Evolutionary conservation across 2,329 filamentous ascomycete genomes (phyloP), one percentile per base, ranked within the genome.

Genomic region (Thermoascus crustaceus): DNA sequence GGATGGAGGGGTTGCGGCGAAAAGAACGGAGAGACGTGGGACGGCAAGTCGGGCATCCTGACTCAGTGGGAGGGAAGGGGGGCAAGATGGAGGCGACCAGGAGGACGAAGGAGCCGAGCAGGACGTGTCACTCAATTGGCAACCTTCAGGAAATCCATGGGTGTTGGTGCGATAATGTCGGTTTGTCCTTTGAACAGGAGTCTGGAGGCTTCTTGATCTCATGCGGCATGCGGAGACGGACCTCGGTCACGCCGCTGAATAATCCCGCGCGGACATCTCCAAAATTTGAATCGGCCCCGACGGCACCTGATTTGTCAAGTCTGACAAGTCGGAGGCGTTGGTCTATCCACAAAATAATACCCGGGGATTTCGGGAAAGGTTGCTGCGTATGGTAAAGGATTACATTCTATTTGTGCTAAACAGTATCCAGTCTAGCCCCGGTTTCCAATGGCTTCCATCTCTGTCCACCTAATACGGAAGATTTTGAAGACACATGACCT

Each of bases 11-110:
- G 48, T 39, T 58, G 58, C 40, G 67, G 61, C 37, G 67, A 54
- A 36, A 74, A 60, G 42, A 62, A 60, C 16, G 70, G 68, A 26
- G 71, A 72, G 37, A 68, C 62, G 50, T 73, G 71, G 24, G 71
- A 67, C n/a, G 74, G 72, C 40, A 75, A 62, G 38, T 73, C 66
- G 30, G 68, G 61, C 72, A 76, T 75, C 44, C 48, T 53, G 48
- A n/a, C n/a, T n/a, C n/a, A n/a, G n/a, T 43, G 41, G 33, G 42
- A 38, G 16, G 39, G 30, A 19, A 29, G 41, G 39, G 35, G 23
- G 42, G 19, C 18, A 20, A 9, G 9, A 31, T 6, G 7, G 13
- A 35, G 40, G 36, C 35, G 31, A 38, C 23, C 14, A 18, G 19
- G 11, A 20, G 13, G 18, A 16, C 4, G 14, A 10, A 25, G 7